Evolutionary conservation across 331 rosid genomes (phyloP).

Genomic region (Ulmus americana): DNA sequence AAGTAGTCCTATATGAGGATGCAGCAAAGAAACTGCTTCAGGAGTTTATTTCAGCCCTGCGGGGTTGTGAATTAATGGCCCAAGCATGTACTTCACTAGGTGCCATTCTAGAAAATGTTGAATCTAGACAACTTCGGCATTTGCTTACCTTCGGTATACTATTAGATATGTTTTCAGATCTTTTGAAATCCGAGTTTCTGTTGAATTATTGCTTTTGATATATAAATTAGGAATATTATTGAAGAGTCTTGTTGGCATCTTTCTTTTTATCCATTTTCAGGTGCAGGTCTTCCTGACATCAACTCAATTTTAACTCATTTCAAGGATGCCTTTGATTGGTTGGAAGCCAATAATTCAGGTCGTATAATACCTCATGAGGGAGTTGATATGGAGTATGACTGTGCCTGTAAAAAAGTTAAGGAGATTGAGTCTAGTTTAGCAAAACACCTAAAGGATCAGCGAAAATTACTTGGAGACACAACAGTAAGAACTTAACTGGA

Average conservation of each 20-base stretch:
- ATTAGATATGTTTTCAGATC: background rate
- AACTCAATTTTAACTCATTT: constrained; percentile 52
- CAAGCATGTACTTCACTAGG: constrained; percentile 61
- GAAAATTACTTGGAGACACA: constrained; percentile 52
- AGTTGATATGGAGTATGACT: constrained; percentile 69
- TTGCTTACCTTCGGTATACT: constrained; percentile 70
- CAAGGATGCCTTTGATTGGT: constrained; percentile 95
- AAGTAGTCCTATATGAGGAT: constrained; percentile 85
- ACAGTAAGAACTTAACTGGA: constrained; percentile 40
- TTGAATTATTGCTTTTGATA: background rate
- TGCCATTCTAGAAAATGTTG: constrained; percentile 48
- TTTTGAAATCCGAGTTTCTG: background rate
- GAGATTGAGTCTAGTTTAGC: constrained; percentile 53
- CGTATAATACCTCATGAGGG: constrained; percentile 87
- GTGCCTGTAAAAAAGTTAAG: constrained; percentile 62
- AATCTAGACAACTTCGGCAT: constrained; percentile 56
- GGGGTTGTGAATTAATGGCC: constrained; percentile 80
- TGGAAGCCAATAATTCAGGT: constrained; percentile 79
- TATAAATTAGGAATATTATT: background rate
- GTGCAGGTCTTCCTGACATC: constrained; percentile 68
- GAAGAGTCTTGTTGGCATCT: constrained; percentile 13
- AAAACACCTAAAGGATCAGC: constrained; percentile 61
- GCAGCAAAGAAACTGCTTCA: constrained; percentile 78
- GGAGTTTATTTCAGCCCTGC: constrained; percentile 70
- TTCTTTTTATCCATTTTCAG: constrained; percentile 34